Conservation (phyloP, 352 stramenopile genomes). For the Pythium dissimile region DNA sequence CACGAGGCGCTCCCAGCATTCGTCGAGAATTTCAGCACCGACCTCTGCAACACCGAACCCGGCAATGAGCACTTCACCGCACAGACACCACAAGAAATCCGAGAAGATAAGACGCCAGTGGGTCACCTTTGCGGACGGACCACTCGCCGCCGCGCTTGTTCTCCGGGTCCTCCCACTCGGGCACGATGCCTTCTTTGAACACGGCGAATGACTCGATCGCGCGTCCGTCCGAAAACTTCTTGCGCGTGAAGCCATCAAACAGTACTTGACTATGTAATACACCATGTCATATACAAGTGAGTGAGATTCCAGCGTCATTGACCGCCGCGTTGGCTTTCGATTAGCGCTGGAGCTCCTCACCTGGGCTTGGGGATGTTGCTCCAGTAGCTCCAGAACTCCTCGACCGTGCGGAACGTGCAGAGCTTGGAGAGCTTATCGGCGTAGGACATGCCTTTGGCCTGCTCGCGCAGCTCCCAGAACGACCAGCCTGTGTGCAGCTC, state of each 20-base stretch:
- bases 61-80: no score
- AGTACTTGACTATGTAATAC: conserved; percentile 51
- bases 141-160: conserved; percentile 89
- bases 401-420: conserved; percentile 81
- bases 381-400: conserved; percentile 91
- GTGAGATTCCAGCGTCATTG: neutral
- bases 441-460: conserved; percentile 78
- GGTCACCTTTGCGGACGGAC: conserved; percentile 73
- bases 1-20: conserved; percentile 89
- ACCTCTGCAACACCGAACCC: conserved; percentile 44
- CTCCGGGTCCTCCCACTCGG: conserved; percentile 88
- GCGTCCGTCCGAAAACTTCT: conserved; percentile 87
- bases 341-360: conserved; percentile 21
- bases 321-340: no score
- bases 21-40: conserved; percentile 68
- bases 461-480: conserved; percentile 84
- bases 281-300: neutral
- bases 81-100: no score
- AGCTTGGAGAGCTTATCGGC: conserved; percentile 86
- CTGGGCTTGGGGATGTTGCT: conserved; percentile 90
- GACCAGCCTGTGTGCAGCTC: conserved; percentile 80
- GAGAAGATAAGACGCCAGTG: no score
- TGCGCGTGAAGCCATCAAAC: conserved; percentile 81
- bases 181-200: conserved; percentile 88
- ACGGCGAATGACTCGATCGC: conserved; percentile 93